A percentile compares a stretch with the other conserved stretches of the same genome.
Conservation (phyloP, 2,329 filamentous ascomycete species). For the Aspergillus fischeri region DNA sequence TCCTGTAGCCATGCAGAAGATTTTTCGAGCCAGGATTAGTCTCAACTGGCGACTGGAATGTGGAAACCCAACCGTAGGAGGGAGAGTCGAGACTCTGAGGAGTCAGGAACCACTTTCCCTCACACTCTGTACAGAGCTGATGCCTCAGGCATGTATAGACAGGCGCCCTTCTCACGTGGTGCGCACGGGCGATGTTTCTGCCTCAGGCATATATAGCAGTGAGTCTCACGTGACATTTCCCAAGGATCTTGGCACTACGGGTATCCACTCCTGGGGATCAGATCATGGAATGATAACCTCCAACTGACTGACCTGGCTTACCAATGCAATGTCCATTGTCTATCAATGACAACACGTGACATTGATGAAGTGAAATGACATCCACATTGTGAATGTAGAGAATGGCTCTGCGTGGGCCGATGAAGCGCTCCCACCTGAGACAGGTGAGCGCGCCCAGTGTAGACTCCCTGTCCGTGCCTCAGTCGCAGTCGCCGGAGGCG, state of each 20-base stretch:
- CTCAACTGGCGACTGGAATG: neutral
- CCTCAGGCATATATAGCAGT: neutral
- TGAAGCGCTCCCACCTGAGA: slow-evolving; percentile 38
- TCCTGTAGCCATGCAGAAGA: no score
- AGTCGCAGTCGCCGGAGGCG: slow-evolving; percentile 22
- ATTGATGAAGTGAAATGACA: slow-evolving; percentile 17
- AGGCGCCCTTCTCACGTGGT: neutral
- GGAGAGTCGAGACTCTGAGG: no score
- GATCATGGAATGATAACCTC: neutral
- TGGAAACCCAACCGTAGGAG: neutral
- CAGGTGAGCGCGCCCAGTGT: slow-evolving; percentile 40
- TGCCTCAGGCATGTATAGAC: neutral
- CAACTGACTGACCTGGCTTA: neutral
- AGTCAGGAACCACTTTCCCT: neutral
- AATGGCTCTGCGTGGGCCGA: slow-evolving; percentile 38
- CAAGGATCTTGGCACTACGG: neutral
- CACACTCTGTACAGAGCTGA: no score
- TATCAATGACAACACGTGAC: neutral
- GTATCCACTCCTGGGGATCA: neutral
- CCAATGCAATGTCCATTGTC: neutral
- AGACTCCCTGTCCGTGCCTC: slow-evolving; percentile 30
- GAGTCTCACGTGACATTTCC: neutral
- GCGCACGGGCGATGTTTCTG: neutral
- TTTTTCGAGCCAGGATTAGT: no score
- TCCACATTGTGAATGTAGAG: slow-evolving; percentile 8